Evolutionary conservation across 257 asterid species (phyloP).

Genomic region (Plectranthus barbatus): DNA sequence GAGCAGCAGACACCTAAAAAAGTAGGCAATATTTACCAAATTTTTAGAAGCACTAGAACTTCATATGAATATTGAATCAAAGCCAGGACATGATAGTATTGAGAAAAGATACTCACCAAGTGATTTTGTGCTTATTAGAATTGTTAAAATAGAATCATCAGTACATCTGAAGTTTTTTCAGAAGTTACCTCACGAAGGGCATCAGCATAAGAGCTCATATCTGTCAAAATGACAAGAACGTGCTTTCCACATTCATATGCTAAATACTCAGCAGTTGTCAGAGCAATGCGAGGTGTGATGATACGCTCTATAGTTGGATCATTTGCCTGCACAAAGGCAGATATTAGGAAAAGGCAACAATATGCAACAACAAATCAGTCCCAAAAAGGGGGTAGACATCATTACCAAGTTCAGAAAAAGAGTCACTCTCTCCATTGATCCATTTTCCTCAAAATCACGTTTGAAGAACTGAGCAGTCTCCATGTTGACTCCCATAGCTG

Average conservation of each 20-base stretch:
- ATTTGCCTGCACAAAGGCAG: slow-evolving; percentile 55
- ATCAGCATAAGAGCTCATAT: slow-evolving; percentile 99
- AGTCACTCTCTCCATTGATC: slow-evolving; percentile 98
- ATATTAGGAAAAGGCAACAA: slow-evolving; percentile 12
- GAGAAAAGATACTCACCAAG: background rate
- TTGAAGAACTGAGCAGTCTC: slow-evolving; percentile 97
- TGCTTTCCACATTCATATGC: slow-evolving; percentile 98
- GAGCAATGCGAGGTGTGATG: slow-evolving; percentile 94
- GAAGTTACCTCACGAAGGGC: slow-evolving; percentile 95
- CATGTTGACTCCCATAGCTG: slow-evolving; percentile 99
- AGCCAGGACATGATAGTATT: background rate
- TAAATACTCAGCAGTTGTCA: slow-evolving; percentile 91
- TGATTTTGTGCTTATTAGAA: background rate
- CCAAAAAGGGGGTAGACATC: slow-evolving; percentile 1
- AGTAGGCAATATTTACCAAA: slow-evolving; percentile 1
- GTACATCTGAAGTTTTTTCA: background rate
- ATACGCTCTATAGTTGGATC: slow-evolving; percentile 97
- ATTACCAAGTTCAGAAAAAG: slow-evolving; percentile 87
- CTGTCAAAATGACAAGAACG: slow-evolving; percentile 96
- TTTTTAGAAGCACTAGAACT: background rate
- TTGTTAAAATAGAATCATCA: background rate
- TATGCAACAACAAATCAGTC: background rate
- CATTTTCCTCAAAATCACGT: slow-evolving; percentile 99
- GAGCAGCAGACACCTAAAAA: slow-evolving; percentile 91
- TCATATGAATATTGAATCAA: background rate